These are phyloP conservation scores for Kitagawia praeruptora DNA, from an alignment of 129 eudicot genomes.

Conservation along the genomic window DNA sequence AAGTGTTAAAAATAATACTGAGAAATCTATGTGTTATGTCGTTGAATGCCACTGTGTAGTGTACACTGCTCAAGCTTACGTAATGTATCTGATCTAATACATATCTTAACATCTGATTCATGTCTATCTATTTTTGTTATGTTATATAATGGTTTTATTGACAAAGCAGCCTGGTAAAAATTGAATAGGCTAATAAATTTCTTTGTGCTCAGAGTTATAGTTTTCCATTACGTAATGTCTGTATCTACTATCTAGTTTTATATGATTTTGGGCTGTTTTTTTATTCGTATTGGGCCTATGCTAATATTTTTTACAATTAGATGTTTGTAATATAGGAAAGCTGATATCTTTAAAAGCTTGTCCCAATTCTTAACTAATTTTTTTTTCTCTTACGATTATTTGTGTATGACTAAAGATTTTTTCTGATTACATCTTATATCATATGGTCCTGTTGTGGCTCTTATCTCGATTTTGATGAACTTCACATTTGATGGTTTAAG, in stretches of 20 bases:
- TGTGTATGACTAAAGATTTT: too few species aligned
- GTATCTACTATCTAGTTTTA: background rate
- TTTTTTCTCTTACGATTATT: too few species aligned
- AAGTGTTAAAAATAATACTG: background rate
- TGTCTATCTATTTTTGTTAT: background rate
- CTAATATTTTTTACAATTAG: background rate
- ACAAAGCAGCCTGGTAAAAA: background rate
- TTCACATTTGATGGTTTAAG: background rate
- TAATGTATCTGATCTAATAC: background rate
- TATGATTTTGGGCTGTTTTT: background rate
- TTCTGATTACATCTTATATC: background rate
- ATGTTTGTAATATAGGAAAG: background rate
- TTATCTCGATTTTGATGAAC: background rate
- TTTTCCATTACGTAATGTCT: background rate
- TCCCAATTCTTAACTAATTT: too few species aligned
- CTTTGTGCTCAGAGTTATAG: background rate
- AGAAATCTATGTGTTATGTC: background rate
- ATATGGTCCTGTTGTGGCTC: background rate
- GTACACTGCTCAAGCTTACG: background rate
- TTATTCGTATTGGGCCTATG: background rate
- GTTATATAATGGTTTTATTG: background rate
- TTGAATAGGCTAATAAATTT: background rate
- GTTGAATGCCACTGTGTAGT: background rate
- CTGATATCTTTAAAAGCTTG: background rate
- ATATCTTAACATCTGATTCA: background rate